These are phyloP conservation scores for Fusarium sp. DNA, from an alignment of 2,329 filamentous ascomycete species.

Conservation along the genomic window DNA sequence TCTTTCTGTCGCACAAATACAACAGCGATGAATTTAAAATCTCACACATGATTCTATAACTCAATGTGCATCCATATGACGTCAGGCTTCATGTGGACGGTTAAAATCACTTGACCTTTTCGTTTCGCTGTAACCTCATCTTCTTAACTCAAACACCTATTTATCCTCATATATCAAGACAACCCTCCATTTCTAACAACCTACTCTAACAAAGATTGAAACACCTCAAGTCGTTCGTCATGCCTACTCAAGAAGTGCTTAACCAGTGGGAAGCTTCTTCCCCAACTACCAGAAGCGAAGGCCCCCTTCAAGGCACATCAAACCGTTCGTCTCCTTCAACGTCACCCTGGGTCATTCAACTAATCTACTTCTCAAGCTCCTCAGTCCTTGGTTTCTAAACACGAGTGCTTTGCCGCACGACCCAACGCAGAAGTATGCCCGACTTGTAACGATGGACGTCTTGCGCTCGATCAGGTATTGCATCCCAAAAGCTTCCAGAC, in stretches of 20 bases:
- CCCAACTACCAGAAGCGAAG: constrained; percentile 28
- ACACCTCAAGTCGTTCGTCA: background rate
- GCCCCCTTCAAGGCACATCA: constrained; percentile 31
- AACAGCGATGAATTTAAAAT: background rate
- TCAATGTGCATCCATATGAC: background rate
- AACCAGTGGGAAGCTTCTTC: constrained; percentile 25
- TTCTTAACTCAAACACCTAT: background rate
- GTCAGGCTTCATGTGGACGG: background rate
- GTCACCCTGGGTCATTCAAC: rapidly evolving
- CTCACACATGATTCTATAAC: background rate
- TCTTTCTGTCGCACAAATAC: constrained; percentile 10
- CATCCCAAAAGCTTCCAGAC: rapidly evolving
- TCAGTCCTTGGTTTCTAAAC: constrained; percentile 42
- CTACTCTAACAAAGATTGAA: background rate
- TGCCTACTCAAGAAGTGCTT: constrained; percentile 40
- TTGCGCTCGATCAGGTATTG: constrained; percentile 24
- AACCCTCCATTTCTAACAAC: background rate
- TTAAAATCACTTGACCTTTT: background rate
- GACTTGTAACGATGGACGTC: background rate
- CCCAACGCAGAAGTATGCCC: constrained; percentile 7
- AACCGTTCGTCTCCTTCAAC: background rate
- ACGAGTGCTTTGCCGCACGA: constrained; percentile 39
- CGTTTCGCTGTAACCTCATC: background rate
- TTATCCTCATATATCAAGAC: background rate
- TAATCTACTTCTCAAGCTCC: constrained; percentile 6